Percentiles rank a stretch among this genome's conserved stretches.
Evolutionary conservation across 208 protist species (phyloP).

Genomic region (Acanthamoeba healyi): DNA sequence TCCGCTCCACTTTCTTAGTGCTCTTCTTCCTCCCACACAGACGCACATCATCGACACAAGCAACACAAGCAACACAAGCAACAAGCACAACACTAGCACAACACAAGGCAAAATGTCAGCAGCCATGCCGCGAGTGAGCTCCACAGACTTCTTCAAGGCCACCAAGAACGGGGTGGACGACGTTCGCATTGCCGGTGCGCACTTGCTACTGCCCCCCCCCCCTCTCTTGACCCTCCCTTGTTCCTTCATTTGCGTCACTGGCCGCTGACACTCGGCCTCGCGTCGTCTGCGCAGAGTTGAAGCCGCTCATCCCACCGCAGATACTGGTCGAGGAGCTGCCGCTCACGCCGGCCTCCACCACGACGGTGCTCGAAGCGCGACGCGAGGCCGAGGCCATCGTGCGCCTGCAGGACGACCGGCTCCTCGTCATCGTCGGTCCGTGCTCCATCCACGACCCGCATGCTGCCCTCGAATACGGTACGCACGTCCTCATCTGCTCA

Average conservation of each 20-base stretch:
- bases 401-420: slow-evolving; percentile 78
- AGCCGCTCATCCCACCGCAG: slow-evolving; percentile 84
- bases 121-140: slow-evolving; percentile 18
- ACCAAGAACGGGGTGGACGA: slow-evolving; percentile 55
- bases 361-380: slow-evolving; percentile 77
- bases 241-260: neutral
- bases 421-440: slow-evolving; percentile 91
- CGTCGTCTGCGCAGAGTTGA: slow-evolving; percentile 1
- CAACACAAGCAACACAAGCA: neutral
- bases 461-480: slow-evolving; percentile 90
- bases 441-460: slow-evolving; percentile 90
- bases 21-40: too few relatives aligned
- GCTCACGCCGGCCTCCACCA: slow-evolving; percentile 53
- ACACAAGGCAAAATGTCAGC: neutral
- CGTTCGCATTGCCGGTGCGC: slow-evolving; percentile 36
- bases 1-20: neutral
- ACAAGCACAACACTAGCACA: neutral
- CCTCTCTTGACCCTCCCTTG: neutral
- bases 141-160: slow-evolving; percentile 65
- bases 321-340: slow-evolving; percentile 86
- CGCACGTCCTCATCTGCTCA: neutral
- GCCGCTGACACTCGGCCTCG: neutral
- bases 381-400: slow-evolving; percentile 68
- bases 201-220: neutral
- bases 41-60: neutral